A percentile compares a stretch with the other conserved stretches of the same genome.
Conservation (phyloP, 805 yeast genomes). For the Wickerhamiella bombiphila region DNA sequence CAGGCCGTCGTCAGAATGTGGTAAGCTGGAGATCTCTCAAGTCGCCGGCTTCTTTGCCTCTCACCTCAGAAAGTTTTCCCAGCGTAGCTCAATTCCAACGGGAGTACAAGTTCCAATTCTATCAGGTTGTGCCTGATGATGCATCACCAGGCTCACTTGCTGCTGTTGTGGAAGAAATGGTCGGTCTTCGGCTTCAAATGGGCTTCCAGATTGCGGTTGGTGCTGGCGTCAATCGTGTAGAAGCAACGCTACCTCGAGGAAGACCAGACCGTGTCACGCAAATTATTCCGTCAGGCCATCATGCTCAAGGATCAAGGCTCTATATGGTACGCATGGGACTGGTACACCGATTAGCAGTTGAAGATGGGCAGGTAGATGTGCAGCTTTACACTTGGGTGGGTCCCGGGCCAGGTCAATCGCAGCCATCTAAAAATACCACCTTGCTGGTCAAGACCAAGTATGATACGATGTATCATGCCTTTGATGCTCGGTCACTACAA, state of each 20-base stretch:
- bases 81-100: slow-evolving; percentile 47
- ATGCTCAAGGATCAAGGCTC: slow-evolving; percentile 40
- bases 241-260: slow-evolving; percentile 43
- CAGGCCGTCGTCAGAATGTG: slow-evolving; percentile 44
- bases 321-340: slow-evolving; percentile 70
- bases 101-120: slow-evolving; percentile 69
- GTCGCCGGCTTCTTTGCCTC: slow-evolving; percentile 86
- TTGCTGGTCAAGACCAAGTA: slow-evolving; percentile 51
- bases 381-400: slow-evolving; percentile 43
- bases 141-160: slow-evolving; percentile 9
- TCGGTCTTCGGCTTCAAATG: slow-evolving; percentile 60
- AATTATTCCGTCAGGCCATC: slow-evolving; percentile 35
- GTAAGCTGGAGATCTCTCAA: slow-evolving; percentile 89
- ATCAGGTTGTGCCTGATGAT: slow-evolving; percentile 30
- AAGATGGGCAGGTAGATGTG: slow-evolving; percentile 56
- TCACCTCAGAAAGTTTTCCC: slow-evolving; percentile 69
- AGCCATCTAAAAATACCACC: neutral
- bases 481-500: slow-evolving; percentile 24
- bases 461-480: slow-evolving; percentile 46
- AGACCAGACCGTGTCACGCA: slow-evolving; percentile 41
- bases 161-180: slow-evolving; percentile 73
- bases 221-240: slow-evolving; percentile 47
- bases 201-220: slow-evolving; percentile 90
- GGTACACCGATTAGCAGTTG: slow-evolving; percentile 70
- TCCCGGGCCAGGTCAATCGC: slow-evolving; percentile 8